Conservation (phyloP, 352 stramenopile genomes). For the Thraustotheca clavata region DNA sequence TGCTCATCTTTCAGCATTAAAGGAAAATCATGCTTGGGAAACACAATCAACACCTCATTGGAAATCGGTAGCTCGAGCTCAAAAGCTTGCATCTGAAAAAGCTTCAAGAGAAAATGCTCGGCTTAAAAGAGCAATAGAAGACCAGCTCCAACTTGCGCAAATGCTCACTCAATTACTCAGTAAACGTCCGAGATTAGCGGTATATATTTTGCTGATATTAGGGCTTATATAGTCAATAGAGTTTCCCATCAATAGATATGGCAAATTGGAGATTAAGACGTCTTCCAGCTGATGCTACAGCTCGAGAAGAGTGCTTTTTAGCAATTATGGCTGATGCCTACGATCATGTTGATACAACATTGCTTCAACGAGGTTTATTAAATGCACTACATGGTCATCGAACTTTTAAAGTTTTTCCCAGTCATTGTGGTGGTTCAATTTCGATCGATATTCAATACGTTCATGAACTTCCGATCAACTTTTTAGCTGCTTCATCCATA, state of each 20-base stretch:
- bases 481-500: neutral
- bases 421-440: neutral
- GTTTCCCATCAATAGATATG: neutral
- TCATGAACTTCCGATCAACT: neutral
- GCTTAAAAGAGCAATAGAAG: neutral
- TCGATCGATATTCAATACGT: conserved; percentile 2
- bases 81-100: neutral
- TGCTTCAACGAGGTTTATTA: neutral
- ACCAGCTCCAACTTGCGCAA: neutral
- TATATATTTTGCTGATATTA: neutral
- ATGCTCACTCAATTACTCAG: neutral
- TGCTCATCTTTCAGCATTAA: neutral
- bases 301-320: neutral
- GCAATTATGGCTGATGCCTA: conserved; percentile 10
- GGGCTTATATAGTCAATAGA: neutral
- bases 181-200: neutral
- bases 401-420: neutral
- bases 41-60: neutral
- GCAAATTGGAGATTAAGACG: neutral
- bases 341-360: conserved; percentile 15
- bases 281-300: neutral
- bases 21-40: neutral
- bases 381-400: neutral
- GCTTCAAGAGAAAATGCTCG: neutral
- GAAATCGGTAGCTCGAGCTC: neutral